Evolutionary conservation across 2,329 filamentous ascomycete species (phyloP).

Genomic region (Fusarium veterinarium): DNA sequence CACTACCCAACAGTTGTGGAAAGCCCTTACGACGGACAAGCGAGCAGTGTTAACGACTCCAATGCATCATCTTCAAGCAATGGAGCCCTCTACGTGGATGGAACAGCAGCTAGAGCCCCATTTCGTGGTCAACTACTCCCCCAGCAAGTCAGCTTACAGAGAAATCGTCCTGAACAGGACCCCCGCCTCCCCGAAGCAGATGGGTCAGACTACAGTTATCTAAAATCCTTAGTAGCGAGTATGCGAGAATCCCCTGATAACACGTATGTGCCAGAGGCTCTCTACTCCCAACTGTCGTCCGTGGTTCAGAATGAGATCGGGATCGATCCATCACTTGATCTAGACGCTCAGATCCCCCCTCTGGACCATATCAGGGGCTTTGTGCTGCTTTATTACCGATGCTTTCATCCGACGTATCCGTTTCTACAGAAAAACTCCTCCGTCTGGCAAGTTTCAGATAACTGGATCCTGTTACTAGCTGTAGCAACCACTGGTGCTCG

Average conservation of each 20-base stretch:
- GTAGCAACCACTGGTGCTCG: constrained; percentile 12
- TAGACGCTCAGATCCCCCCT: constrained; percentile 1
- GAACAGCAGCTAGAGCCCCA: constrained; percentile 18
- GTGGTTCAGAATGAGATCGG: background rate
- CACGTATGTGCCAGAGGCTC: background rate
- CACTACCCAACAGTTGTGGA: background rate
- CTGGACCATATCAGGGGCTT: constrained; percentile 14
- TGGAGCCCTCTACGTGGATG: constrained; percentile 19
- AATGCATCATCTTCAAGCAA: constrained; percentile 8
- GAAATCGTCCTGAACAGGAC: background rate
- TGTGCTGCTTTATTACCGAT: constrained; percentile 24
- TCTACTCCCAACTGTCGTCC: background rate
- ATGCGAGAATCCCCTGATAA: background rate
- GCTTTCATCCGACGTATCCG: constrained; percentile 30
- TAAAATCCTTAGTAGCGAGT: background rate
- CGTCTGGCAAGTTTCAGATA: background rate
- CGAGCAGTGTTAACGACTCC: background rate
- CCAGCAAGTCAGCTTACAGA: background rate
- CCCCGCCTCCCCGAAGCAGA: background rate
- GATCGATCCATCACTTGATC: background rate
- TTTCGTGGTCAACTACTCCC: constrained; percentile 12
- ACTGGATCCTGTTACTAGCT: constrained; percentile 11
- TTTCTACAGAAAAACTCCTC: constrained; percentile 18
- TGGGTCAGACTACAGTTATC: background rate
- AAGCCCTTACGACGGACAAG: background rate